phyloP scores from a whole-genome alignment of 208 protist genomes.

The Acanthamoeba castellanii region DNA sequence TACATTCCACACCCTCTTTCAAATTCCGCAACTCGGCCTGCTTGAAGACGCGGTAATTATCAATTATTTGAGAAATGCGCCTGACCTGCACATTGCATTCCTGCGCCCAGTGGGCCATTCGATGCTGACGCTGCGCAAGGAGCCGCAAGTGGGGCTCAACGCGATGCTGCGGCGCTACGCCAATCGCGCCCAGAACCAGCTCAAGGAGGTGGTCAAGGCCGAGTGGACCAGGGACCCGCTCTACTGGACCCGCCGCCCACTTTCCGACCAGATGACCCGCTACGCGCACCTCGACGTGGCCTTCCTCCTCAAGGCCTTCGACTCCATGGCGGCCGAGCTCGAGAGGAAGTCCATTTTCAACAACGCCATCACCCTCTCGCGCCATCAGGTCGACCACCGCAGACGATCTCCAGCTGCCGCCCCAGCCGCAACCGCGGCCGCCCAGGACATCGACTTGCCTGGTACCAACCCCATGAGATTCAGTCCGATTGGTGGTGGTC shows the following conservation, averaged over 20 bases:
- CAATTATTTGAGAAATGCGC: not conserved
- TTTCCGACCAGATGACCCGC: not conserved
- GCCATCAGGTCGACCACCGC: not conserved
- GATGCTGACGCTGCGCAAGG: not conserved
- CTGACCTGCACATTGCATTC: not conserved
- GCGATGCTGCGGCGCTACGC: not conserved
- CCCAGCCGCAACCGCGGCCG: not conserved
- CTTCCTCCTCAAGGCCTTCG: not conserved
- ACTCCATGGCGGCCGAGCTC: not conserved
- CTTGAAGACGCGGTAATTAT: not conserved
- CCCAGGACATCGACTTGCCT: not conserved
- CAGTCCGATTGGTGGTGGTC: too few species aligned
- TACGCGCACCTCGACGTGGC: constrained; percentile 5
- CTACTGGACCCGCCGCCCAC: not conserved
- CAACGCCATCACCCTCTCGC: not conserved
- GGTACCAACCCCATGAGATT: too few species aligned
- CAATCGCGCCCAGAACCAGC: not conserved
- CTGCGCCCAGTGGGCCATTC: not conserved
- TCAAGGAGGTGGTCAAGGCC: not conserved
- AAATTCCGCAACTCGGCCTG: not conserved
- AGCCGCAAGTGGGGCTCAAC: not conserved
- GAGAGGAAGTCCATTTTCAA: not conserved
- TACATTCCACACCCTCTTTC: not conserved
- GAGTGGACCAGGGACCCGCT: not conserved
- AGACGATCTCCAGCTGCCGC: not conserved